phyloP scores from a whole-genome alignment of 352 stramenopile species.

The Phytophthora hibernalis region DNA sequence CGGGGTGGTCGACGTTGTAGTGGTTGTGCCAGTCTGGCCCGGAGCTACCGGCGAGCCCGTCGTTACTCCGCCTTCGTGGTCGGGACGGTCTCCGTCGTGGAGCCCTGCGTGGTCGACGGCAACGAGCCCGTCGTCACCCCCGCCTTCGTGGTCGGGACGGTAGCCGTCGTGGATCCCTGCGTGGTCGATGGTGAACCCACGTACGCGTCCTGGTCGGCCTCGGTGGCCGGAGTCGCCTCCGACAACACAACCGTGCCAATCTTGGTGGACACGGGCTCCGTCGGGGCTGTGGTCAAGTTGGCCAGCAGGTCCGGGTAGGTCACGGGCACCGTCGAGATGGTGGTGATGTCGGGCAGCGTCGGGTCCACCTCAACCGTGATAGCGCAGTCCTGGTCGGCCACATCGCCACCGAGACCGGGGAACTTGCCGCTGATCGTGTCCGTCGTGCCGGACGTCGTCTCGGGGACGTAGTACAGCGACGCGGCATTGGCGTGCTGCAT shows the following conservation, averaged over 20 bases:
- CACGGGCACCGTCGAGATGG: constrained; percentile 29
- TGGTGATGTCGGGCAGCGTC: constrained; percentile 31
- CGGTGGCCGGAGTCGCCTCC: constrained; percentile 7
- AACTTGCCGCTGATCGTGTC: constrained; percentile 26
- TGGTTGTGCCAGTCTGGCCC: constrained; percentile 13
- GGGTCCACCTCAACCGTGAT: constrained; percentile 31
- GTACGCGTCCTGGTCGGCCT: constrained; percentile 16
- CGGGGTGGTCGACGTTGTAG: background rate
- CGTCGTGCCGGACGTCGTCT: constrained; percentile 17
- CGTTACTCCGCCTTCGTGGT: constrained; percentile 11
- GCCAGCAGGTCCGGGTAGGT: constrained; percentile 30
- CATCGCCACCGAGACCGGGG: constrained; percentile 17
- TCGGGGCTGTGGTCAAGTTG: constrained; percentile 21
- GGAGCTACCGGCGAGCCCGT: background rate
- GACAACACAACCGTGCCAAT: constrained; percentile 18
- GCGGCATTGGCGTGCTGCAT: constrained; percentile 24
- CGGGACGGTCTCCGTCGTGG: constrained; percentile 3
- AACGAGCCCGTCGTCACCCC: background rate
- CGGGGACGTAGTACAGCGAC: constrained; percentile 29
- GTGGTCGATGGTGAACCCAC: background rate
- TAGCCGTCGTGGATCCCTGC: constrained; percentile 8
- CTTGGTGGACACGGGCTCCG: constrained; percentile 21
- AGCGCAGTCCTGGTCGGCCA: constrained; percentile 28
- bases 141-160: constrained; percentile 9
- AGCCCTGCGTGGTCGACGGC: constrained; percentile 1